Conservation (phyloP, 139 green algal species). For the Picochlorum sp. region DNA sequence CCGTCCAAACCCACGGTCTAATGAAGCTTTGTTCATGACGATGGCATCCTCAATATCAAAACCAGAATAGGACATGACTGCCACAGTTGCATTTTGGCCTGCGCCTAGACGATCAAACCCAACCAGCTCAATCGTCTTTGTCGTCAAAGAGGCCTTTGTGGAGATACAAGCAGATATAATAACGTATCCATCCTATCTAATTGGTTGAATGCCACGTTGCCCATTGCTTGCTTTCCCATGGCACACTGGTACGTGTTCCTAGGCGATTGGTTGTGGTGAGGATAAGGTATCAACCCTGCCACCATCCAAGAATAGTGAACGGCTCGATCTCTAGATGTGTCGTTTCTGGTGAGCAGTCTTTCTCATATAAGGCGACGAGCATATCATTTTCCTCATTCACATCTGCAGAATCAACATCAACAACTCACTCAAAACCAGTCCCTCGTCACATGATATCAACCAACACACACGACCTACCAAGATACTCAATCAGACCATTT, state of each 20-base stretch:
- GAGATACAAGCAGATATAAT: conserved; percentile 94
- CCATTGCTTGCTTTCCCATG: conserved; percentile 99
- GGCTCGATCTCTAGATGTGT: conserved; percentile 99
- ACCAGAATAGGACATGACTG: conserved; percentile 92
- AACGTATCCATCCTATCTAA: conserved; percentile 90
- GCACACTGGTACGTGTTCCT: conserved; percentile 99
- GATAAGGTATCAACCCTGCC: conserved; percentile 94
- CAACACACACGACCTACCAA: conserved; percentile 63
- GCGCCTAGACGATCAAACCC: conserved; percentile 90
- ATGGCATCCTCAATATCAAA: conserved; percentile 97
- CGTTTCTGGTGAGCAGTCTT: conserved; percentile 38
- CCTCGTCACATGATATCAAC: neutral
- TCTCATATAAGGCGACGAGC: conserved; percentile 87
- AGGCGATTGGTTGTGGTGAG: conserved; percentile 98
- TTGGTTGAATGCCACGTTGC: conserved; percentile 97
- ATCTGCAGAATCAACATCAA: conserved; percentile 32
- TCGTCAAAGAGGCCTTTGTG: conserved; percentile 94
- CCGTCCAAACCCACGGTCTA: conserved; percentile 95
- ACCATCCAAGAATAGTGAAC: conserved; percentile 98
- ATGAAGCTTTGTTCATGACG: conserved; percentile 92
- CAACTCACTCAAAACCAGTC: neutral
- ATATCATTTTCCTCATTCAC: conserved; percentile 96
- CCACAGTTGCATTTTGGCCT: conserved; percentile 95
- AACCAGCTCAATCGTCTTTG: conserved; percentile 89
- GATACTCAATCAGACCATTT: conserved; percentile 90